Conservation (phyloP, 1,284 basidiomycete species). For the Hemileia vastatrix region DNA sequence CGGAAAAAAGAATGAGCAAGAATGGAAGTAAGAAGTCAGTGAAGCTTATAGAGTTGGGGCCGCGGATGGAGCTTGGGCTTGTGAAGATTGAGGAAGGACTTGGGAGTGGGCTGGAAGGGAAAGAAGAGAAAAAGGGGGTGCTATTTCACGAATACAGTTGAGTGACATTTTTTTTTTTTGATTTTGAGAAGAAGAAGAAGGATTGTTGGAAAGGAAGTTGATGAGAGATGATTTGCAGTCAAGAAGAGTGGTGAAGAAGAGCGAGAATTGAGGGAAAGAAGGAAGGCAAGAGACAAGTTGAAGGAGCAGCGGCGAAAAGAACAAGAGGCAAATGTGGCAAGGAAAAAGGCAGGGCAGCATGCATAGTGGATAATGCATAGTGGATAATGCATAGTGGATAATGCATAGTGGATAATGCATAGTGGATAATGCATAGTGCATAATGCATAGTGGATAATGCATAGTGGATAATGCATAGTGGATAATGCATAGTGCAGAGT, state of each 20-base stretch:
- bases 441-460: too few species aligned
- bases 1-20: constrained; percentile 81
- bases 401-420: too few species aligned
- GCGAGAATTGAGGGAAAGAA: constrained; percentile 58
- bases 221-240: constrained; percentile 17
- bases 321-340: constrained; percentile 73
- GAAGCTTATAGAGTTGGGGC: constrained; percentile 83
- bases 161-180: too few species aligned
- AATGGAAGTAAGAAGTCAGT: constrained; percentile 85
- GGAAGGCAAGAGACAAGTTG: constrained; percentile 64
- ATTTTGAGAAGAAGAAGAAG: constrained; percentile 42
- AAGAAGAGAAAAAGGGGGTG: too few species aligned
- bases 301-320: constrained; percentile 67
- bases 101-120: too few species aligned
- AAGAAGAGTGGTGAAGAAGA: constrained; percentile 49
- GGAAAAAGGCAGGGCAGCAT: too few species aligned
- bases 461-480: too few species aligned
- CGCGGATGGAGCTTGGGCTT: constrained; percentile 81
- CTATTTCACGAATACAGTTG: constrained; percentile 89
- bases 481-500: too few species aligned
- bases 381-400: too few species aligned
- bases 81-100: constrained; percentile 94
- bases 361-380: too few species aligned
- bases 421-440: too few species aligned
- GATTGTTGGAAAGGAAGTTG: neutral